Conservation (phyloP, 1,139 yeast species). For the Taphrina populina region DNA sequence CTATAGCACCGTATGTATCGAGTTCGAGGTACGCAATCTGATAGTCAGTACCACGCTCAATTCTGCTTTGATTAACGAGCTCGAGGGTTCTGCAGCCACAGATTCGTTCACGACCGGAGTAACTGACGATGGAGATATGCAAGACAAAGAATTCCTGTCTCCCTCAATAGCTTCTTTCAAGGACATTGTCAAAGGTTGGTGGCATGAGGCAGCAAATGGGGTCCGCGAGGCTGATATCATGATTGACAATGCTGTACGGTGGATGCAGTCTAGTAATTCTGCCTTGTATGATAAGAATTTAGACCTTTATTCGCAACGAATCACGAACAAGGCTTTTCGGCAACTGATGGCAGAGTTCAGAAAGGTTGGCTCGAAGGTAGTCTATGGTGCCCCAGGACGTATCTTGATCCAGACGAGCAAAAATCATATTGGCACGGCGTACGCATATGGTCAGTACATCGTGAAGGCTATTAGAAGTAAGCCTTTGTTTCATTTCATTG, state of each 20-base stretch:
- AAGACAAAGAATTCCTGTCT: constrained; percentile 59
- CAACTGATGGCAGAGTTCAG: constrained; percentile 80
- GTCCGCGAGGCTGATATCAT: constrained; percentile 76
- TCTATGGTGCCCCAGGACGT: constrained; percentile 78
- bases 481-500: constrained; percentile 80
- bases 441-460: constrained; percentile 88
- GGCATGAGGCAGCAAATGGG: constrained; percentile 81
- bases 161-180: constrained; percentile 58
- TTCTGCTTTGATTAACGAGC: constrained; percentile 78
- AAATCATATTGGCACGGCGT: constrained; percentile 77
- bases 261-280: constrained; percentile 82
- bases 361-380: constrained; percentile 70
- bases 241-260: constrained; percentile 76
- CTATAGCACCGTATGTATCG: constrained; percentile 75
- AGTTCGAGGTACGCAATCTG: constrained; percentile 72
- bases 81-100: constrained; percentile 71
- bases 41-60: constrained; percentile 83
- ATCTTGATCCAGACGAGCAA: constrained; percentile 73
- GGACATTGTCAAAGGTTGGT: constrained; percentile 79
- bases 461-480: constrained; percentile 75
- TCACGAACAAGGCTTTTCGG: constrained; percentile 77
- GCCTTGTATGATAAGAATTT: constrained; percentile 72
- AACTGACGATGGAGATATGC: constrained; percentile 48
- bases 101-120: constrained; percentile 42
- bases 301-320: constrained; percentile 82